These are phyloP conservation scores for Kwoniella mangroviensis DNA, from an alignment of 768 basidiomycete genomes.

Conservation along the genomic window DNA sequence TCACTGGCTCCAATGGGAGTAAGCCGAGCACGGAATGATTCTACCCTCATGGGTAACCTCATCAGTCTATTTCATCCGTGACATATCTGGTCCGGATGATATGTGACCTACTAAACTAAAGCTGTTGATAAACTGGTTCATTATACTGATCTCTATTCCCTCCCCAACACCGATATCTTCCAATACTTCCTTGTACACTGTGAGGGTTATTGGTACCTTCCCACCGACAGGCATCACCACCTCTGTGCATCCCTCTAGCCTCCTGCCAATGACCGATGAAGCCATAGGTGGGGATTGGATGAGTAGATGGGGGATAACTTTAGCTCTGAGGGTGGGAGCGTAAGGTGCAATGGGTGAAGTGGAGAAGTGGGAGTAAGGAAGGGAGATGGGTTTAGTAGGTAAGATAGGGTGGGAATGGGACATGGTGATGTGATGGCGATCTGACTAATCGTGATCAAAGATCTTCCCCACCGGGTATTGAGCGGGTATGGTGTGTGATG, in stretches of 20 bases:
- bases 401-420: neutral
- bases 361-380: constrained; percentile 13
- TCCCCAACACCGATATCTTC: constrained; percentile 1
- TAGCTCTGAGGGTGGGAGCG: constrained; percentile 24
- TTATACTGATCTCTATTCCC: neutral
- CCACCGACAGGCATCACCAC: constrained; percentile 40
- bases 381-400: constrained; percentile 19
- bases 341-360: constrained; percentile 1
- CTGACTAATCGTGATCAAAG: neutral
- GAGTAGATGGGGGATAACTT: constrained; percentile 27
- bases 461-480: neutral
- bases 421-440: neutral
- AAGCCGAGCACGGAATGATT: neutral
- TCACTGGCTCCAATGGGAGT: neutral
- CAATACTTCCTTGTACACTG: constrained; percentile 14
- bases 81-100: neutral
- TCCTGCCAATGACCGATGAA: constrained; percentile 14
- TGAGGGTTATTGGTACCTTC: constrained; percentile 21
- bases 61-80: too few relatives aligned
- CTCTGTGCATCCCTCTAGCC: constrained; percentile 38
- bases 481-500: neutral
- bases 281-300: constrained; percentile 30
- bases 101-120: constrained; percentile 5
- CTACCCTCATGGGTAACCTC: neutral
- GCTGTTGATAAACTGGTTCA: neutral